Evolutionary conservation across 2,329 filamentous ascomycete species (phyloP).

Genomic region (Pseudogymnoascus sp.): DNA sequence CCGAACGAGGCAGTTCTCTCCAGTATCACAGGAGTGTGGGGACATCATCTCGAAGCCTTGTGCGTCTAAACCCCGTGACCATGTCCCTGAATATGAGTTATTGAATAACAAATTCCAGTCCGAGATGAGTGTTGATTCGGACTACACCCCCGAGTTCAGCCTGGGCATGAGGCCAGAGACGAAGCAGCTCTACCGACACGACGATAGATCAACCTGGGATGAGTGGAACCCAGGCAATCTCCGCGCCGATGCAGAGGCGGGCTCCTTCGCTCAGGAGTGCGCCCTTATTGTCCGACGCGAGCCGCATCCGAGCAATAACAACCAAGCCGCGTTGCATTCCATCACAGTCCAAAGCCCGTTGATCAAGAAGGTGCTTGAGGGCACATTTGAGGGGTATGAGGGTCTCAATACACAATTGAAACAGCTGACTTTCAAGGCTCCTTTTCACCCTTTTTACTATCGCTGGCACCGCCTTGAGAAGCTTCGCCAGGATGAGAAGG

Average conservation of each 20-base stretch:
- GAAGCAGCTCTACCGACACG: conserved; percentile 17
- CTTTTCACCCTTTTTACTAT: conserved; percentile 31
- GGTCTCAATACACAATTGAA: conserved; percentile 28
- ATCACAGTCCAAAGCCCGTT: conserved; percentile 30
- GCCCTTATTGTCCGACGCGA: conserved; percentile 23
- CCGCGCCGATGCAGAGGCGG: conserved; percentile 14
- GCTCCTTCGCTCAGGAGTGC: conserved; percentile 15
- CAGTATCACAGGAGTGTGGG: conserved; percentile 12
- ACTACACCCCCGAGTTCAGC: conserved; percentile 12
- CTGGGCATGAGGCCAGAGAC: conserved; percentile 11
- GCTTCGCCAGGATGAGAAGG: conserved; percentile 20
- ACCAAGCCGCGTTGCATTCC: conserved; percentile 22
- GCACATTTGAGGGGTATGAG: conserved; percentile 27
- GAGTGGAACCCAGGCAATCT: conserved; percentile 15
- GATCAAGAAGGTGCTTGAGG: conserved; percentile 26
- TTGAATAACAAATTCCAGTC: not conserved
- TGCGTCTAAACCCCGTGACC: not conserved
- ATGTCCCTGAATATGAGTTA: not conserved
- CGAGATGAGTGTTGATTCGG: conserved; percentile 14
- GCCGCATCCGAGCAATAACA: conserved; percentile 16
- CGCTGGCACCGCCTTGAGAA: conserved; percentile 27
- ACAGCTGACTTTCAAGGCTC: conserved; percentile 27
- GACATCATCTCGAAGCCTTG: conserved; percentile 7
- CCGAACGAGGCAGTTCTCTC: conserved; percentile 10
- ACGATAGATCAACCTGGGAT: conserved; percentile 17